These are phyloP conservation scores for Serendipita sp. DNA, from an alignment of 768 basidiomycete species.

Conservation along the genomic window DNA sequence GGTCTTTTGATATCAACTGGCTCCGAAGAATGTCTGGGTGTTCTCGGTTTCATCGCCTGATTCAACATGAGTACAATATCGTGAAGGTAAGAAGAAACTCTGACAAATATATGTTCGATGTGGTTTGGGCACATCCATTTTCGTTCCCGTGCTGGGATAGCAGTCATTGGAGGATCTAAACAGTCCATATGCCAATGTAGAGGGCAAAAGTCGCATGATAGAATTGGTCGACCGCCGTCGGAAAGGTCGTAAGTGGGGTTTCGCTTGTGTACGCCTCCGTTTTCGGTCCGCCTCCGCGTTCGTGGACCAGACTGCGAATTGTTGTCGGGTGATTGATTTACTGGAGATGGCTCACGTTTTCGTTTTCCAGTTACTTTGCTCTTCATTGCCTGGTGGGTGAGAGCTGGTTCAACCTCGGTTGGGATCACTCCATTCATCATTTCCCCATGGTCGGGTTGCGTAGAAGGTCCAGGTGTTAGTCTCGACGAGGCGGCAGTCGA, in stretches of 20 bases:
- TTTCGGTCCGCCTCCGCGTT: slow-evolving; percentile 5
- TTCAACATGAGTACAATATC: neutral
- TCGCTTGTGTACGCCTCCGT: neutral
- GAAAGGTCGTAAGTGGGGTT: neutral
- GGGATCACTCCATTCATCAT: neutral
- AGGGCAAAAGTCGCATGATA: slow-evolving; percentile 90
- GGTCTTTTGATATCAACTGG: slow-evolving; percentile 63
- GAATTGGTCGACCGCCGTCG: slow-evolving; percentile 31
- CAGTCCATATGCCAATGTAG: slow-evolving; percentile 97
- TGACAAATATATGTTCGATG: slow-evolving; percentile 67
- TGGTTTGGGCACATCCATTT: slow-evolving; percentile 99
- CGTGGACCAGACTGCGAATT: slow-evolving; percentile 1
- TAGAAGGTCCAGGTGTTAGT: neutral
- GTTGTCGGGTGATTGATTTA: neutral
- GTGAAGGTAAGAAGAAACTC: slow-evolving; percentile 17
- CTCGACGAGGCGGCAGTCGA: neutral
- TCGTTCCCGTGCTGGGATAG: slow-evolving; percentile 70
- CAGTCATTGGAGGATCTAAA: slow-evolving; percentile 72
- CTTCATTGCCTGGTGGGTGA: neutral
- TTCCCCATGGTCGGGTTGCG: neutral
- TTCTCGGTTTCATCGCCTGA: slow-evolving; percentile 42
- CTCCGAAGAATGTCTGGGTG: slow-evolving; percentile 47
- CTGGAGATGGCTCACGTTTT: slow-evolving; percentile 10
- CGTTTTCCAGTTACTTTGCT: slow-evolving; percentile 14
- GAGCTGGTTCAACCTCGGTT: neutral